Base-by-base conservation (phyloP, 202 grass and related monocot species). In the Elaeis oleifera region DNA sequence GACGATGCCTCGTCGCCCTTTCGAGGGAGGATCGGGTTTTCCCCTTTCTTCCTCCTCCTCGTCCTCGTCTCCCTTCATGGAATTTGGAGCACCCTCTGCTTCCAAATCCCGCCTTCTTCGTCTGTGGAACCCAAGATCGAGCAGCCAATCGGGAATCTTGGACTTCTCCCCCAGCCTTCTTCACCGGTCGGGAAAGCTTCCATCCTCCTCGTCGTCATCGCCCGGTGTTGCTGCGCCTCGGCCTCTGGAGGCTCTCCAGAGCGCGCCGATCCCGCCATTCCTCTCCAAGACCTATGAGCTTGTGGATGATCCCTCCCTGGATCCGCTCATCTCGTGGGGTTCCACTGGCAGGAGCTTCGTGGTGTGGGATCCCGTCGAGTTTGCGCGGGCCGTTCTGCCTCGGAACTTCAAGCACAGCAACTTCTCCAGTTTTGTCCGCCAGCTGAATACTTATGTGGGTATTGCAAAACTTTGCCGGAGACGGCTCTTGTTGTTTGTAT, bases 391-490 rank as follows among this genome's bases (percentile, higher is more conserved):
- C 25, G 65, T 97, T 28, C 88, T 97, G 9, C 88, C 88, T 14
- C 70, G 74, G 26, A 70, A 84, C 68, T 97, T 97, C 84, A 97
- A 92, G 84, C 94, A 97, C 74, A 85, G 81, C 80, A 99, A 99
- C 71, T 92, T 92, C 82, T 89, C 94, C 62, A 99, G 85, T 81
- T 97, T 97, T 77, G 82, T 97, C 78, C 84, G 94, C 60, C 94
- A 97, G 74, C 88, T 97, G 57, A 99, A 99, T 81, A 99, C 88
- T 31, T 99, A 99, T 86, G 94, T 99, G 88, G 71, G 94, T 99
- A 99, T 79, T 51, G 0, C 36, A 11, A 39, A 39, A 39, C 36
- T 39, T 39, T 13, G 36, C 36, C 36, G 36, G 36, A 39, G 36
- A 11, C 36, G 36, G 36, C 9, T 39, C 36, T 39, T 13, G 8